A percentile compares a stretch with the other conserved stretches of the same genome.
Conservation (phyloP, 371 early-diverging fungal genomes). For the Lichtheimia corymbifera region DNA sequence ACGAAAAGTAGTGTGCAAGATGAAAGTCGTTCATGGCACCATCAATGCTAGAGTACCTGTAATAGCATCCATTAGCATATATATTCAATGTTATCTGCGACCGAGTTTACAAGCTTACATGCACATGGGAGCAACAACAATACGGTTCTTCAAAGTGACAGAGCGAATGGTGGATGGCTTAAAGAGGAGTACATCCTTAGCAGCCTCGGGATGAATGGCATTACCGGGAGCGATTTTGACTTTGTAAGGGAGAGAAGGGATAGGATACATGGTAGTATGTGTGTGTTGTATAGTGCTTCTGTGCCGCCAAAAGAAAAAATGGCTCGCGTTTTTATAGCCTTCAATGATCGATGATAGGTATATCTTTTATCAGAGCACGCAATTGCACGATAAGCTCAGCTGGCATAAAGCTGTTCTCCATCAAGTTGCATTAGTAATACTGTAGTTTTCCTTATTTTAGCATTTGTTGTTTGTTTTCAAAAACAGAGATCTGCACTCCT, state of each 20-base stretch:
- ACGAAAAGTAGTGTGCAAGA: slow-evolving; percentile 69
- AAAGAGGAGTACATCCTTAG: slow-evolving; percentile 48
- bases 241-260: slow-evolving; percentile 13
- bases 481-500: too few species aligned
- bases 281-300: too few species aligned
- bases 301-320: too few species aligned
- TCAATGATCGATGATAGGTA: too few species aligned
- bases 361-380: too few species aligned
- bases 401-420: too few species aligned
- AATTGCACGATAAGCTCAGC: too few species aligned
- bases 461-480: too few species aligned
- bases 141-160: slow-evolving; percentile 71
- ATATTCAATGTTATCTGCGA: not conserved
- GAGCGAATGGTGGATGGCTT: slow-evolving; percentile 63
- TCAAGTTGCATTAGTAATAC: too few species aligned
- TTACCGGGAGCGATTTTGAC: slow-evolving; percentile 16
- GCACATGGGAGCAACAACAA: slow-evolving; percentile 85
- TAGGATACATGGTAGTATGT: not conserved
- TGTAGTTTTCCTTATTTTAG: too few species aligned
- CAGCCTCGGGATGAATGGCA: slow-evolving; percentile 10
- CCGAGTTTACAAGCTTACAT: slow-evolving; percentile 6
- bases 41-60: slow-evolving; percentile 20
- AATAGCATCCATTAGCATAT: too few species aligned
- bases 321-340: too few species aligned
- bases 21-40: slow-evolving; percentile 26